Evolutionary conservation across 176 grass and related monocot species (phyloP).

Genomic region (Musa itinerans): DNA sequence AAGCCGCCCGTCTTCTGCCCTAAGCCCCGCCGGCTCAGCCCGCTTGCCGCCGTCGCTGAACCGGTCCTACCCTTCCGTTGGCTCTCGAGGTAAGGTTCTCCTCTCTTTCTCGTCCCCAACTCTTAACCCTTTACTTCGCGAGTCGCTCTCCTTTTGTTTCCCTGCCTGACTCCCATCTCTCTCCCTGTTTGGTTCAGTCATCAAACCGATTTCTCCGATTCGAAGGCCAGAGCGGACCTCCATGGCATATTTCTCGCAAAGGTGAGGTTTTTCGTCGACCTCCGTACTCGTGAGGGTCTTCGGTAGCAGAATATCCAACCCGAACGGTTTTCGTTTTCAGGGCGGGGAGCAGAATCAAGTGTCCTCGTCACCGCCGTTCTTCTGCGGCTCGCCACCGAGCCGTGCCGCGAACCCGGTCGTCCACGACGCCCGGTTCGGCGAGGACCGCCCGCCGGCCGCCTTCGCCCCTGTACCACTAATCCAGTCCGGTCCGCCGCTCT

Average conservation of each 20-base stretch:
- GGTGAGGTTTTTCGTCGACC: not conserved
- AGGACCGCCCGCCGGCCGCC: not conserved
- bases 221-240: constrained; percentile 1
- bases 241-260: constrained; percentile 7
- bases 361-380: constrained; percentile 21
- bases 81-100: not conserved
- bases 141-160: not conserved
- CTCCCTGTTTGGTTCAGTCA: not conserved
- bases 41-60: not conserved
- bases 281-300: not conserved
- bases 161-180: not conserved
- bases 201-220: constrained; percentile 9
- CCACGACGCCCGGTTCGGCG: constrained; percentile 17
- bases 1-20: constrained; percentile 16
- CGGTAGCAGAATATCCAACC: too few species aligned
- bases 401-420: constrained; percentile 14
- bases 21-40: constrained; percentile 20
- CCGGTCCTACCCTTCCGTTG: constrained; percentile 9
- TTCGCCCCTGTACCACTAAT: not conserved
- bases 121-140: not conserved
- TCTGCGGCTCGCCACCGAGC: constrained; percentile 18
- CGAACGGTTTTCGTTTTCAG: not conserved
- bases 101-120: not conserved
- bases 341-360: not conserved
- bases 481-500: not conserved